Conservation (phyloP, 176 grass and related monocot genomes). For the Canna indica region DNA sequence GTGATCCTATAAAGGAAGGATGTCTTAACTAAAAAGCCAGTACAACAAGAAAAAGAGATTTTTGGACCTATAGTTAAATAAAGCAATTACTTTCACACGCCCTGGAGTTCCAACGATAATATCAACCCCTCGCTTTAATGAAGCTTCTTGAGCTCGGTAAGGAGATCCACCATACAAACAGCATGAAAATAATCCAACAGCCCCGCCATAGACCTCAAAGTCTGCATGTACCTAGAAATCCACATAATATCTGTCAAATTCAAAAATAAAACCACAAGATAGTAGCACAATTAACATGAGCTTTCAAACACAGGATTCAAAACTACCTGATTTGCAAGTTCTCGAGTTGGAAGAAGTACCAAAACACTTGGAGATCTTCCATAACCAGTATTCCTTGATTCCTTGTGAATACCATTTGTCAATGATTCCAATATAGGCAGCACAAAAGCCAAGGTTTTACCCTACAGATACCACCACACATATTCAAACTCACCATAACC, state of each 20-base stretch:
- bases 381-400: conserved; percentile 39
- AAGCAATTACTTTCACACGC: conserved; percentile 55
- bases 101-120: conserved; percentile 94
- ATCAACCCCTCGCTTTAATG: conserved; percentile 63
- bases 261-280: not conserved
- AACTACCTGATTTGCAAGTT: conserved; percentile 86
- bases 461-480: conserved; percentile 28
- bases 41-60: not conserved
- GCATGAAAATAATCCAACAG: conserved; percentile 61
- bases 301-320: not conserved
- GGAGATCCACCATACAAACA: conserved; percentile 82
- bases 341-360: conserved; percentile 82
- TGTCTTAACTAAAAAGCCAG: not conserved
- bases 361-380: conserved; percentile 70
- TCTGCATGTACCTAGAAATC: conserved; percentile 59
- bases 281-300: not conserved
- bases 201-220: conserved; percentile 65
- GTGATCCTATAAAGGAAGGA: conserved; percentile 42
- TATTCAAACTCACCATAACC: not conserved
- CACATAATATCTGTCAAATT: not conserved
- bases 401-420: conserved; percentile 60
- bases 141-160: conserved; percentile 57
- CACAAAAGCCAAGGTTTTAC: conserved; percentile 96
- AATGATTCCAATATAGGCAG: conserved; percentile 90
- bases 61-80: not conserved